Percentiles rank a stretch among this genome's conserved stretches.
These are phyloP conservation scores for Microcyclospora pomicola DNA, from an alignment of 2,329 filamentous ascomycete species.

Conservation along the genomic window DNA sequence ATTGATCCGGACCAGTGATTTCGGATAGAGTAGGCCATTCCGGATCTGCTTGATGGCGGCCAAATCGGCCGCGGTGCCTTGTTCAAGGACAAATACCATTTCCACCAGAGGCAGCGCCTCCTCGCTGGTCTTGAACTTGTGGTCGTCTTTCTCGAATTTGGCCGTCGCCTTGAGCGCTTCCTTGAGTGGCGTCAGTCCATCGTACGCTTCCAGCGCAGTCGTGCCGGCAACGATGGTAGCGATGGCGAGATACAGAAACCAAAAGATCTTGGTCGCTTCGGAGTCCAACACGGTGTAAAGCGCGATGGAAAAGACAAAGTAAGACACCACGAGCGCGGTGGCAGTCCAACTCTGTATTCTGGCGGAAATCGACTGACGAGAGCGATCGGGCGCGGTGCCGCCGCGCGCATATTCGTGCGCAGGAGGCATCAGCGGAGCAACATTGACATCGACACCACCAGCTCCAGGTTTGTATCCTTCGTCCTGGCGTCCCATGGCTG, in stretches of 20 bases:
- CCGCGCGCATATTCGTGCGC: too few species aligned
- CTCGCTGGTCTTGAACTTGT: slow-evolving; percentile 2
- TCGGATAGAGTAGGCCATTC: slow-evolving; percentile 5
- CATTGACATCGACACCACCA: too few species aligned
- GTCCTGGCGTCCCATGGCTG: too few species aligned
- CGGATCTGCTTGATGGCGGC: slow-evolving; percentile 1
- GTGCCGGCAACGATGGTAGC: slow-evolving; percentile 7
- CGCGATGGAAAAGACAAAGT: slow-evolving; percentile 12
- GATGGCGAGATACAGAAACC: slow-evolving; percentile 12
- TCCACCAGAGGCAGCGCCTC: slow-evolving; percentile 7
- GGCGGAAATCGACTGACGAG: slow-evolving; percentile 1
- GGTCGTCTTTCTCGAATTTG: slow-evolving; percentile 3
- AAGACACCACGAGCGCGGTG: slow-evolving; percentile 8
- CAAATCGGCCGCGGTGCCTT: neutral
- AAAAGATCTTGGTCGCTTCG: slow-evolving; percentile 8
- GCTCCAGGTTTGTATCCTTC: too few species aligned
- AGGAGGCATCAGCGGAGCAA: too few species aligned
- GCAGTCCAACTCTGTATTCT: slow-evolving; percentile 7
- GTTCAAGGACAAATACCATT: slow-evolving; percentile 7
- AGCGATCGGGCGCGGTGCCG: neutral
- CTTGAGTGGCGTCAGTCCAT: slow-evolving; percentile 8
- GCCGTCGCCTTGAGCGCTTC: slow-evolving; percentile 8
- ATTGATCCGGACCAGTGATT: slow-evolving; percentile 6
- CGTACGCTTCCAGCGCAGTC: slow-evolving; percentile 9
- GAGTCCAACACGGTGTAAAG: slow-evolving; percentile 8